Evolutionary conservation across 1,284 basidiomycete genomes (phyloP), one percentile per base, ranked within the genome.

Genomic region (Xerocomus nothofagi): DNA sequence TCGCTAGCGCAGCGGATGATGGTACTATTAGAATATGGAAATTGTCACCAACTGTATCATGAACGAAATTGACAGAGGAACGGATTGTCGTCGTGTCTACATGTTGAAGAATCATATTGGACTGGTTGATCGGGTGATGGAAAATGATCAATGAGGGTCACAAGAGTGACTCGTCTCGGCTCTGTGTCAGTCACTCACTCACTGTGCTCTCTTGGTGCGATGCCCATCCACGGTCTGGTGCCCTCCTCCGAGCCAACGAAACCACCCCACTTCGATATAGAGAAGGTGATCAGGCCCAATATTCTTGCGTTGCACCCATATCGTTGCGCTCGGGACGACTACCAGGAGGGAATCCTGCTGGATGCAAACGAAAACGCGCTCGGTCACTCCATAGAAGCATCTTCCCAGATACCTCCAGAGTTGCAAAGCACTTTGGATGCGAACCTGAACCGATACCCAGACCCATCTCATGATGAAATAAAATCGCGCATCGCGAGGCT

Each of bases 321-420:
- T 72, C 86, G 95, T 27, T 98, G 93, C 62, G 97, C 97, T 1
- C 79, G 96, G 46, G 97, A 99, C 65, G 96, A 99, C 74, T 99
- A 98, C 73, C 85, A 88, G 40, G 77, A 82, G 2, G 95, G 95
- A 23, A 88, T 98, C 59, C 82, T 99, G n/a, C 82, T 99, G 29
- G 97, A 99, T 62, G 97, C 97, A 27, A 99, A 98, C 71, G 96
- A 99, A 75, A 98, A 99, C 67, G 82, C 93, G 0, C 77, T 96
- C 38, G 96, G 96, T 0, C 91, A 93, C 65, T 86, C 91, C 1
- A 84, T 98, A n/a, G 74, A 80, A 21, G 42, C 57, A 14, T 54
- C 69, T 10, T 21, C 50, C 1, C 48, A 63, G 32, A 54, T 71
- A 39, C 61, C 70, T 24, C 53, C 65, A 15, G 63, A 65, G 27